A percentile compares a stretch with the other conserved stretches of the same genome.
Conservation (phyloP, 768 basidiomycete genomes). For the Lactifluus volemus region DNA sequence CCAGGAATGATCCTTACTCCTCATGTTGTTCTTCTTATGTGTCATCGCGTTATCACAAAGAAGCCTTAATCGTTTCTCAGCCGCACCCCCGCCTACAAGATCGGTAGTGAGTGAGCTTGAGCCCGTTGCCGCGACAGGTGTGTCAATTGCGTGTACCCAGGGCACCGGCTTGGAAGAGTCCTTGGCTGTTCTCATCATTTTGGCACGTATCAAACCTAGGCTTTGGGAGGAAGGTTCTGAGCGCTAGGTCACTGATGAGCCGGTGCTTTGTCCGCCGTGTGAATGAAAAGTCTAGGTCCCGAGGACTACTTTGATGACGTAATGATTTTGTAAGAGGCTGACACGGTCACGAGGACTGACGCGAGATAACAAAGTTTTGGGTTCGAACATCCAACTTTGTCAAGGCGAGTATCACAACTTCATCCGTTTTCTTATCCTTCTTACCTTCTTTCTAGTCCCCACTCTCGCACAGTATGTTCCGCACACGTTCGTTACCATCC, state of each 20-base stretch:
- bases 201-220: no score
- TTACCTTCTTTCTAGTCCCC: not conserved
- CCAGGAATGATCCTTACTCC: not conserved
- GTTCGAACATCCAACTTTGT: not conserved
- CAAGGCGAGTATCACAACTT: not conserved
- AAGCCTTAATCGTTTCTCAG: not conserved
- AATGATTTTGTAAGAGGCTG: not conserved
- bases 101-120: not conserved
- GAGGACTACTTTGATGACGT: no score
- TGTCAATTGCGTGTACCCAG: no score
- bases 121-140: not conserved
- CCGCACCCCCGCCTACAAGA: not conserved
- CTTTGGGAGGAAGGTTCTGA: no score
- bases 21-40: not conserved
- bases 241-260: no score
- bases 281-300: no score
- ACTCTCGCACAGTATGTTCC: slow-evolving; percentile 20
- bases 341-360: slow-evolving; percentile 7
- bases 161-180: no score
- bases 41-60: not conserved
- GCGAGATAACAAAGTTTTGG: not conserved
- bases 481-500: slow-evolving; percentile 23
- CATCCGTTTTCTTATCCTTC: not conserved
- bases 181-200: no score
- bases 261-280: no score